Percentiles rank a stretch among this genome's conserved stretches.
phyloP scores from a whole-genome alignment of 495 filamentous ascomycete species.

The Cryomyces minteri region DNA sequence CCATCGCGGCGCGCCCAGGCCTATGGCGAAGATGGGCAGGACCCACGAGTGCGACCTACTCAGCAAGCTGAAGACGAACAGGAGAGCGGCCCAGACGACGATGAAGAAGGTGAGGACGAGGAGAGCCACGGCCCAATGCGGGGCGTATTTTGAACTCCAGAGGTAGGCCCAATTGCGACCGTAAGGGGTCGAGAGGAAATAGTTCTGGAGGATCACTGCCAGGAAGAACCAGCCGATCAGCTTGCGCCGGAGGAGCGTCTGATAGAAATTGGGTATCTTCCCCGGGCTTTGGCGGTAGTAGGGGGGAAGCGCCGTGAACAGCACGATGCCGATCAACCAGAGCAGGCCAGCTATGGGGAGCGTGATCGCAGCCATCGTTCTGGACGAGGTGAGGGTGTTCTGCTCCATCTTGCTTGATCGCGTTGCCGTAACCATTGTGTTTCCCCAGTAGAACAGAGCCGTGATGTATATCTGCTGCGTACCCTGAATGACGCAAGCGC shows the following conservation, averaged over 20 bases:
- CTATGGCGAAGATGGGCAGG: slow-evolving; percentile 46
- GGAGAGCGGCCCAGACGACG: slow-evolving; percentile 31
- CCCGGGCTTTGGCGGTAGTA: slow-evolving; percentile 52
- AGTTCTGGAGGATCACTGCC: slow-evolving; percentile 46
- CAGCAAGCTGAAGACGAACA: slow-evolving; percentile 28
- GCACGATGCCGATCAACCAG: slow-evolving; percentile 29
- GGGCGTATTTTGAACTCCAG: slow-evolving; percentile 31
- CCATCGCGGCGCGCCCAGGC: slow-evolving; percentile 44
- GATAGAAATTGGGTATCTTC: slow-evolving; percentile 42
- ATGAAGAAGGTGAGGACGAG: slow-evolving; percentile 41
- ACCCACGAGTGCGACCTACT: slow-evolving; percentile 42
- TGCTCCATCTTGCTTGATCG: too few relatives aligned
- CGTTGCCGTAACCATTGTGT: background rate
- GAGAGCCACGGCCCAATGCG: slow-evolving; percentile 31
- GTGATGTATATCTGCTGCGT: slow-evolving; percentile 44
- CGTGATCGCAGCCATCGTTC: slow-evolving; percentile 25
- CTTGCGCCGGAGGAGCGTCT: slow-evolving; percentile 34
- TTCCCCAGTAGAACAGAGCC: slow-evolving; percentile 49
- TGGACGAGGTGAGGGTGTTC: too few relatives aligned
- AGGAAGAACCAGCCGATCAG: slow-evolving; percentile 44
- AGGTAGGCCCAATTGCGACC: slow-evolving; percentile 46
- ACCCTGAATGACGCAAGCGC: slow-evolving; percentile 43
- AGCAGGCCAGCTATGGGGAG: slow-evolving; percentile 31
- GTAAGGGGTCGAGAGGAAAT: slow-evolving; percentile 42
- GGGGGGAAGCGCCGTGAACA: slow-evolving; percentile 38